Conservation (phyloP, 164 flowering plant genomes). For the Malania oleifera region DNA sequence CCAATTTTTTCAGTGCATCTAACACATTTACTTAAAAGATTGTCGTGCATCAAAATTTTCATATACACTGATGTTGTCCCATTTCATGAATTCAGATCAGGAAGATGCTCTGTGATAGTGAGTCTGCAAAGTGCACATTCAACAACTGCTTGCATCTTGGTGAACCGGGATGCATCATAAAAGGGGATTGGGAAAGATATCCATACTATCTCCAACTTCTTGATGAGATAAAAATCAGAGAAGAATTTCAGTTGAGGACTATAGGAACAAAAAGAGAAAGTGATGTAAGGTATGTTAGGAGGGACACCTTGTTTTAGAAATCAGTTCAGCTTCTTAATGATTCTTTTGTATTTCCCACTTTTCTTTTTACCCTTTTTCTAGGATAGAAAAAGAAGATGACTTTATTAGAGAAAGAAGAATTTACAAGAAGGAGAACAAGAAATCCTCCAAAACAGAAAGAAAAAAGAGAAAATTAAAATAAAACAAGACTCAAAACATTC, state of each 20-base stretch:
- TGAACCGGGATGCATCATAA: constrained; percentile 82
- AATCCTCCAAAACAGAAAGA: too few relatives aligned
- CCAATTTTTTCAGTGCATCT: not conserved
- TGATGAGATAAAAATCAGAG: constrained; percentile 89
- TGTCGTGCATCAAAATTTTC: not conserved
- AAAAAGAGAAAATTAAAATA: too few relatives aligned
- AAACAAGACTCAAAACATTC: too few relatives aligned
- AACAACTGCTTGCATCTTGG: constrained; percentile 87
- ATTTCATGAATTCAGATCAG: constrained; percentile 42
- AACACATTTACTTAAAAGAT: not conserved
- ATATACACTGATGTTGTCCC: not conserved
- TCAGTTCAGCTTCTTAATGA: too few relatives aligned
- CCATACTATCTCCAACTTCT: constrained; percentile 82
- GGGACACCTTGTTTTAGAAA: not conserved
- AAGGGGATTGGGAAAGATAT: constrained; percentile 89
- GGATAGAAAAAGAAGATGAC: too few relatives aligned
- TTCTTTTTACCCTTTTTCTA: too few relatives aligned
- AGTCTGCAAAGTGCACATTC: constrained; percentile 66
- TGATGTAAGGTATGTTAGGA: constrained; percentile 67
- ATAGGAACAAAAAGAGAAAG: constrained; percentile 86
- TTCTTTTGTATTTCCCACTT: too few relatives aligned
- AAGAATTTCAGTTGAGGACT: constrained; percentile 81
- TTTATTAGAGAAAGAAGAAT: too few relatives aligned
- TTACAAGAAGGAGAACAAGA: too few relatives aligned
- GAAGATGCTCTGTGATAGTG: constrained; percentile 42